Base-by-base conservation (phyloP, 768 basidiomycete species). In the Podaxis sp. region DNA sequence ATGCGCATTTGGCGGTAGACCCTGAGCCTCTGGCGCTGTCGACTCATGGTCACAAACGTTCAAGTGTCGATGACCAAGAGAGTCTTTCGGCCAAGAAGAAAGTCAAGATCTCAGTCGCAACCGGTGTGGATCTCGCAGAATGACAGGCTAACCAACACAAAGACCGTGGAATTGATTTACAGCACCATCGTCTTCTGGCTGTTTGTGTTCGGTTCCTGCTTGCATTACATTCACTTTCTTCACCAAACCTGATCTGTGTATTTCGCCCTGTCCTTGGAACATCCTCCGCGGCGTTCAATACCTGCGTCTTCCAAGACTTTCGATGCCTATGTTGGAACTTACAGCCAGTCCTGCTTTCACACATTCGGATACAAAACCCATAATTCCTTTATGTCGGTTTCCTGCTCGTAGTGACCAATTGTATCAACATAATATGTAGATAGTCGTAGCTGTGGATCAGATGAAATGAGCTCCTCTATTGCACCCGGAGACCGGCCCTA, bases 41-140 rank as follows among this genome's bases (percentile, higher is more conserved):
- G 12, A 51, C 24, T 39, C 61, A 49, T 7, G 13, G 36, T 9
- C 52, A 49, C 51, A 74, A 73, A 63, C 80, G 83, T 65, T 70
- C 76, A 60, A 77, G 74, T 59, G 71, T 70, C 36, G 48, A 66
- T 46, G 52, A 49, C 52, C 59, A 73, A 44, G 67, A 66, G 26
- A 69, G 65, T n/a, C 71, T 75, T 55, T 74, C 75, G 11, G 71
- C 66, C 66, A 92, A 91, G 24, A 59, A 63, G 78, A 90, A 83
- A 69, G 68, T 86, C 64, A 93, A 92, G 75, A 83, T 92, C 54
- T 93, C 90, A 15, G 74, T 93, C 44, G 84, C 85, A 44, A 72
- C 79, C 61, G 85, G 82, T 54, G 83, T 93, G 65, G 89, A 92
- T 74, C 83, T 93, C 3, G 90, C 88, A 36, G 90, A 93, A 73